Evolutionary conservation across 352 stramenopile species (phyloP), one percentile per base, ranked within the genome.

Genomic region (Aphanomyces euteiches): DNA sequence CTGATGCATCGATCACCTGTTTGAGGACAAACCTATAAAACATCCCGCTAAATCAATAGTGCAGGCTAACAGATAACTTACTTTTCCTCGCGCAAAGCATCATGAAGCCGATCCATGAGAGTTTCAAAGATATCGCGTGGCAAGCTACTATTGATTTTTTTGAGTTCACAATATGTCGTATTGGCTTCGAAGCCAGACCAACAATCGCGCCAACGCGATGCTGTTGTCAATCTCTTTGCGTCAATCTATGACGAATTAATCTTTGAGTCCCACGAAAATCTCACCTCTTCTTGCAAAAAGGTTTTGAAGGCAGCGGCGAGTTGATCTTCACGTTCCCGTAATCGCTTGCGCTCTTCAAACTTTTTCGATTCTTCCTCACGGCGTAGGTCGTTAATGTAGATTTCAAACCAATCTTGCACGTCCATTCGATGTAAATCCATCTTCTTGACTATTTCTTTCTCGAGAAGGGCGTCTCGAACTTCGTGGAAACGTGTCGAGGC

Each of bases 201-300:
- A 50, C 64, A 70, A n/a, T 70, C 64, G 37, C 64, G 48, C 64
- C 64, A 70, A 10, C 64, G 45, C 43, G 53, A 61, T 34, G 53
- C 47, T n/a, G 47, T 54, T 40, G 64, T 70, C 37, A 70, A 17
- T 0, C 64, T 37, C 48, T 70, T 70, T 21, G 47, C 47, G 4
- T 17, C 19, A 34, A 70, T 41, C 64, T 70, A 70, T 47, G 39
- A 7, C 4, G 40, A 19, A 38, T 66, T 54, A 28, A 28, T 28
- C 28, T 28, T 28, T 2, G 28, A 50, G 15, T 38, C 10, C 43
- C 12, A n/a, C 34, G 12, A 10, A 67, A 1, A 8, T 50, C 17
- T 50, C 36, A 70, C 64, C 64, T 70, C 64, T 13, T 53, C 47
- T 21, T 63, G 15, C 28, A 70, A 36, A 19, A 56, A 63, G 8